Conservation (phyloP, 2,329 filamentous ascomycete genomes). For the Aspergillus carbonarius region DNA sequence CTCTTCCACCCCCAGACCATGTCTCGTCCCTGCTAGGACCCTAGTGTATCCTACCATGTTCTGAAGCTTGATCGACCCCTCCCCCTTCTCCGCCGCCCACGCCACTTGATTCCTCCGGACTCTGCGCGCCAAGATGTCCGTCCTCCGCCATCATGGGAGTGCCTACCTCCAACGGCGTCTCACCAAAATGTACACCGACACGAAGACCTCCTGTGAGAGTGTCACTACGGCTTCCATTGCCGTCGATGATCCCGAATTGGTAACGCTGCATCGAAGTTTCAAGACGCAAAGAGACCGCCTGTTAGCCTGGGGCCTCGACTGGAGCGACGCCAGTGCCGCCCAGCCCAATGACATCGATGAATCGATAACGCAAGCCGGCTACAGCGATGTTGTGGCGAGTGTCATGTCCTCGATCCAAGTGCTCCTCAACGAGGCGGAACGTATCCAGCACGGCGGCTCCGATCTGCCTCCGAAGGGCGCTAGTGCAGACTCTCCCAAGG, state of each 20-base stretch:
- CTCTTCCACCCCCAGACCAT: neutral
- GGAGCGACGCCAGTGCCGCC: conserved; percentile 61
- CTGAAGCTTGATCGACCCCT: conserved; percentile 9
- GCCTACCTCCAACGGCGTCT: conserved; percentile 50
- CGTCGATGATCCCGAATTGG: conserved; percentile 53
- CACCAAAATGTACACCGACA: conserved; percentile 63
- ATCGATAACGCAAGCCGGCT: conserved; percentile 59
- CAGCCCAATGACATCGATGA: conserved; percentile 62
- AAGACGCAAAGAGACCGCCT: conserved; percentile 64
- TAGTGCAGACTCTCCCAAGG: conserved; percentile 31
- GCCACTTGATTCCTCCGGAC: conserved; percentile 9
- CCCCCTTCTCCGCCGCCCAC: conserved; percentile 11
- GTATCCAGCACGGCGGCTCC: conserved; percentile 50
- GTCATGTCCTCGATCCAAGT: conserved; percentile 65
- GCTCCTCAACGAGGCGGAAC: conserved; percentile 61
- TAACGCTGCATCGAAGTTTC: conserved; percentile 59
- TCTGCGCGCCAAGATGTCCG: conserved; percentile 43
- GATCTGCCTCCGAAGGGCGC: conserved; percentile 38
- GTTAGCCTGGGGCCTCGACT: conserved; percentile 65
- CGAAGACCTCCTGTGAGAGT: conserved; percentile 61
- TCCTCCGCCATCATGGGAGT: conserved; percentile 47
- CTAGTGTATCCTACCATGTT: conserved; percentile 15
- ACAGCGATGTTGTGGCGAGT: conserved; percentile 63
- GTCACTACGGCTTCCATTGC: conserved; percentile 51
- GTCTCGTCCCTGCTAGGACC: conserved; percentile 8